Base-by-base conservation (phyloP, 345 rosid species). In the Salix viminalis region DNA sequence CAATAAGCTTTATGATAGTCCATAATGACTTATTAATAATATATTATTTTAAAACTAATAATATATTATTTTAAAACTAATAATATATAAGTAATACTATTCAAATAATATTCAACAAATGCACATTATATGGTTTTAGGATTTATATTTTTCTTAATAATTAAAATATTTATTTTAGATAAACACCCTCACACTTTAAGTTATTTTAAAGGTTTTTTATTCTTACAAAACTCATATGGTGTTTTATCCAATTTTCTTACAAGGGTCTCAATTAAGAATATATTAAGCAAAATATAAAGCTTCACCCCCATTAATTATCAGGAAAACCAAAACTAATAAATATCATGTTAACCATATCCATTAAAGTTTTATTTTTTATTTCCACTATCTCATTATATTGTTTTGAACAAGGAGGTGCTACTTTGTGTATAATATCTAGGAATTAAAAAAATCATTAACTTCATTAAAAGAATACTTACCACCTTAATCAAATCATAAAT, bases 101-200 rank as follows among this genome's bases (percentile, higher is more conserved):
- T 32, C 34, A 32, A 32, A 32, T 32, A 3, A 32, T 32, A 32
- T 32, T 4, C 4, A 32, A 3, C 34, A 32, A 32, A 32, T 32
- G 34, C 34, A 32, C 34, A 32, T 3, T 32, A 4, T 32, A 4
- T 3, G 0, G 34, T 32, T 32, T 32, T 32, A 32, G 34, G 34
- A 32, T 32, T 32, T 32, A 48, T 46, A 26, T 36, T 67, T 9
- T 26, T 67, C 18, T 76, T 76, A 52, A 6, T 13, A 2, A 10
- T 19, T 48, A 73, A 56, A n/a, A 65, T 30, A 1, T 5, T 37
- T 0, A 75, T 71, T 12, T 66, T 75, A 26, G 30, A 71, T 26
- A 75, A 52, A 3, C 71, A 75, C 41, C 62, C 73, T 37, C 11
- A 68, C 39, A 61, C 69, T 74, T 62, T 62, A 2, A 74, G n/a